These are phyloP conservation scores for Camellia oleifera DNA, from an alignment of 179 eudicot genomes.

Conservation along the genomic window DNA sequence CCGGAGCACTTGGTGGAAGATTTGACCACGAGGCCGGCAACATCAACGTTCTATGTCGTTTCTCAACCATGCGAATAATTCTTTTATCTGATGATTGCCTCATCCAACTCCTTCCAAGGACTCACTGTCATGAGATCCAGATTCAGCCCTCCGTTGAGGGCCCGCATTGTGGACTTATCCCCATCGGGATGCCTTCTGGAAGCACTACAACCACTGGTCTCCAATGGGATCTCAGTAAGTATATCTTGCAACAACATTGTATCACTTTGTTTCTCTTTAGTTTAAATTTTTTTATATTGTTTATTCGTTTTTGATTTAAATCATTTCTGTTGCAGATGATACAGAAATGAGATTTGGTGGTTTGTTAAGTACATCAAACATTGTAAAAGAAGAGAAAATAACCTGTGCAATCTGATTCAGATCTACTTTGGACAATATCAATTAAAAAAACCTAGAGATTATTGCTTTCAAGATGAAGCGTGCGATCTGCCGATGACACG, in stretches of 20 bases:
- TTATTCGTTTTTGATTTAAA: not conserved
- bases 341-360: conserved; percentile 87
- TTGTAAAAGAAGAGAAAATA: conserved; percentile 52
- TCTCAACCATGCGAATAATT: conserved; percentile 59
- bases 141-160: conserved; percentile 71
- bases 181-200: conserved; percentile 57
- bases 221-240: conserved; percentile 87
- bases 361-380: conserved; percentile 77
- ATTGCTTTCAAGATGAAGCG: not conserved
- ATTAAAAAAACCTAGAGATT: conserved; percentile 34
- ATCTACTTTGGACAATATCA: conserved; percentile 95
- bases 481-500: not conserved
- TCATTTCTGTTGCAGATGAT: conserved; percentile 42
- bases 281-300: not conserved
- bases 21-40: conserved; percentile 97
- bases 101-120: conserved; percentile 76
- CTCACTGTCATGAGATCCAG: conserved; percentile 69
- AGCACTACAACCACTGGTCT: conserved; percentile 82
- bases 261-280: not conserved
- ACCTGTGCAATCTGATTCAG: conserved; percentile 77
- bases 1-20: conserved; percentile 95
- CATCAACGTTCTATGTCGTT: conserved; percentile 69
- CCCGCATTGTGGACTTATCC: conserved; percentile 94
- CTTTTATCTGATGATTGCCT: conserved; percentile 87
- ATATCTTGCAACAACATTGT: not conserved